These are phyloP conservation scores for Talaromyces nanjingensis DNA, from an alignment of 495 filamentous ascomycete genomes.

Conservation along the genomic window DNA sequence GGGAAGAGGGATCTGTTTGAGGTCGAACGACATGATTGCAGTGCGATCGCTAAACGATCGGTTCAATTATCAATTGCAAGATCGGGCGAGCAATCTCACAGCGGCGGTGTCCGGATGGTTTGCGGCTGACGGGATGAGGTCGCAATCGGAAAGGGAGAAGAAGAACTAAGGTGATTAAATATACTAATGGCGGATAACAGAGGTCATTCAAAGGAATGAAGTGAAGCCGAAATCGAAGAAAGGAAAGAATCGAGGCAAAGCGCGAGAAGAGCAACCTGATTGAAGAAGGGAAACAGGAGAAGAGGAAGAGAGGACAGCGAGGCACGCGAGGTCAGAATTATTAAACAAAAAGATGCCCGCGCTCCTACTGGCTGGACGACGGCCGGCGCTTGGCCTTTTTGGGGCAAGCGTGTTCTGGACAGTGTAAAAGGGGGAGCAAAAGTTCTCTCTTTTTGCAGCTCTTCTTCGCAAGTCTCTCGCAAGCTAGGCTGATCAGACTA, in stretches of 20 bases:
- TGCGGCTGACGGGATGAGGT: not conserved
- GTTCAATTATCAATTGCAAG: not conserved
- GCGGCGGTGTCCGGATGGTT: not conserved
- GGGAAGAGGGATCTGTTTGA: slow-evolving; percentile 62
- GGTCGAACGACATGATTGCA: slow-evolving; percentile 38
- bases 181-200: not conserved
- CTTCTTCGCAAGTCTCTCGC: not conserved
- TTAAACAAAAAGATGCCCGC: not conserved
- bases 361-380: too few species aligned
- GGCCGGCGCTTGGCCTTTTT: not conserved
- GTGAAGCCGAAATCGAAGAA: slow-evolving; percentile 20
- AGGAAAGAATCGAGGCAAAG: slow-evolving; percentile 19
- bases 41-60: not conserved
- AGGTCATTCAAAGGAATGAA: not conserved
- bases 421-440: not conserved
- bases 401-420: not conserved
- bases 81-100: not conserved
- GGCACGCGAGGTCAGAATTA: not conserved
- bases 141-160: slow-evolving; percentile 17
- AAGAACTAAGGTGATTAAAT: slow-evolving; percentile 11
- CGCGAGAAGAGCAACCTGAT: slow-evolving; percentile 7
- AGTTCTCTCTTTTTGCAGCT: not conserved
- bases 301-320: not conserved
- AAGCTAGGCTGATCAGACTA: not conserved
- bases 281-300: not conserved